Evolutionary conservation across 2,329 filamentous ascomycete species (phyloP).

Genomic region (Colletotrichum lentis): DNA sequence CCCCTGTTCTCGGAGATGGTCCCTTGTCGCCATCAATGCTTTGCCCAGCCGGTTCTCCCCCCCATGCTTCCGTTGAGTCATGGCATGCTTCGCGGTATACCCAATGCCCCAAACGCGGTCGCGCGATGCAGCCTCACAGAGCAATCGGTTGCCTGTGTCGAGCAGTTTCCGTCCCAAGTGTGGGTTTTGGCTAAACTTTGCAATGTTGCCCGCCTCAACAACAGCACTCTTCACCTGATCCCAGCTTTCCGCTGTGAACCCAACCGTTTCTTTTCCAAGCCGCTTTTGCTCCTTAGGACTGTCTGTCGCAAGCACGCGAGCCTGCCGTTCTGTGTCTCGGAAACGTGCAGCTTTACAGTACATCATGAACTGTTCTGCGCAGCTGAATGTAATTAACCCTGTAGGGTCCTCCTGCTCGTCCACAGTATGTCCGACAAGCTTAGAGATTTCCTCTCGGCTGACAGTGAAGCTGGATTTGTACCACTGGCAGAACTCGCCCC

Average conservation of each 20-base stretch:
- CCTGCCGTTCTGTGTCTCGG: conserved; percentile 42
- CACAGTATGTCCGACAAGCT: conserved; percentile 42
- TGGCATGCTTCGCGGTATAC: conserved; percentile 5
- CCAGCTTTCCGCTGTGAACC: conserved; percentile 45
- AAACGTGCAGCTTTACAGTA: conserved; percentile 52
- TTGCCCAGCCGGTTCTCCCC: conserved; percentile 9
- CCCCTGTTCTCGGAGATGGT: neutral
- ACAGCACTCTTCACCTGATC: conserved; percentile 46
- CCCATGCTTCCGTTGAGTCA: neutral
- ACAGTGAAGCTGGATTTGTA: conserved; percentile 44
- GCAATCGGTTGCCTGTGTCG: conserved; percentile 44
- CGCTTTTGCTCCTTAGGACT: conserved; percentile 45
- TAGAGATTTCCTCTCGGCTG: conserved; percentile 42
- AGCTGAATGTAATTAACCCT: conserved; percentile 45
- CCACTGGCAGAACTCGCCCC: conserved; percentile 51
- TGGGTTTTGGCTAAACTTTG: conserved; percentile 47
- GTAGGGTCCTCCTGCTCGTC: conserved; percentile 34
- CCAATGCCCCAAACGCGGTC: conserved; percentile 43
- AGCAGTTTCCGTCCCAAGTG: conserved; percentile 44
- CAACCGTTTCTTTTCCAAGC: conserved; percentile 43
- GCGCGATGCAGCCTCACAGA: conserved; percentile 45
- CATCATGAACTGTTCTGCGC: conserved; percentile 55
- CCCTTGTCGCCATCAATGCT: conserved; percentile 4
- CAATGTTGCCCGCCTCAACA: conserved; percentile 46
- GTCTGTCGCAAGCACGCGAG: conserved; percentile 41